These are phyloP conservation scores for Magnaporthiopsis incrustans DNA, from an alignment of 2,329 filamentous ascomycete genomes.

Conservation along the genomic window DNA sequence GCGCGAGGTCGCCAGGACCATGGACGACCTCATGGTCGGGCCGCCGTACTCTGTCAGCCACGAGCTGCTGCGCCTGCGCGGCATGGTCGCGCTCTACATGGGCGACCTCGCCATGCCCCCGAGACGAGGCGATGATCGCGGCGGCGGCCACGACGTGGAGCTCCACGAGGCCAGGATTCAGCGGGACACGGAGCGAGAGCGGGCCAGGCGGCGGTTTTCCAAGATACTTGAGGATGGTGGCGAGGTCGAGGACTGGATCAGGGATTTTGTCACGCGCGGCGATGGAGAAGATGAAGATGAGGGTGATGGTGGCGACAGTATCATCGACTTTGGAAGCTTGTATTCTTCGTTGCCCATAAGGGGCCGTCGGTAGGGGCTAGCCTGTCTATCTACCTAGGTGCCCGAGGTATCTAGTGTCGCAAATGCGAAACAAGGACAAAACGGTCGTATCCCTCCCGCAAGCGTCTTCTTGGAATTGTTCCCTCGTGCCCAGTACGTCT, in stretches of 20 bases:
- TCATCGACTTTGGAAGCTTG: slow-evolving; percentile 18
- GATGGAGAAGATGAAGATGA: slow-evolving; percentile 17
- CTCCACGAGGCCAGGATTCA: slow-evolving; percentile 22
- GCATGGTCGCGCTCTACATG: slow-evolving; percentile 67
- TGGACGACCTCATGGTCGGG: slow-evolving; percentile 63
- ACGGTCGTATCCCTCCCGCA: neutral
- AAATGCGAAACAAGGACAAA: neutral
- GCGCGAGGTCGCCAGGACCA: slow-evolving; percentile 53
- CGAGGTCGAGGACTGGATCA: slow-evolving; percentile 23
- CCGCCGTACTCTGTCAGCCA: slow-evolving; percentile 62
- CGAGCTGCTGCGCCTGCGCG: slow-evolving; percentile 62
- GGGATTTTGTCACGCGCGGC: slow-evolving; percentile 20
- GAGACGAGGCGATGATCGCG: neutral
- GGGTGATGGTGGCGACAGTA: slow-evolving; percentile 10
- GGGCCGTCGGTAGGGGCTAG: neutral
- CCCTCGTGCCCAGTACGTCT: too few relatives aligned
- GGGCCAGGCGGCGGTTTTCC: slow-evolving; percentile 29
- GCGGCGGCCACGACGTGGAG: slow-evolving; percentile 9
- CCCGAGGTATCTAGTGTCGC: too few relatives aligned
- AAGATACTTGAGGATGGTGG: slow-evolving; percentile 26
- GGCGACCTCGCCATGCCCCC: slow-evolving; percentile 54
- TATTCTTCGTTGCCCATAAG: slow-evolving; percentile 25
- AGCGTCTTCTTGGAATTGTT: neutral
- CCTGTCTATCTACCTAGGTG: neutral
- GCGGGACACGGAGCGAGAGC: slow-evolving; percentile 26